A percentile compares a stretch with the other conserved stretches of the same genome.
phyloP scores from a whole-genome alignment of 1,284 basidiomycete genomes.

The Xerocomus amazonicus region DNA sequence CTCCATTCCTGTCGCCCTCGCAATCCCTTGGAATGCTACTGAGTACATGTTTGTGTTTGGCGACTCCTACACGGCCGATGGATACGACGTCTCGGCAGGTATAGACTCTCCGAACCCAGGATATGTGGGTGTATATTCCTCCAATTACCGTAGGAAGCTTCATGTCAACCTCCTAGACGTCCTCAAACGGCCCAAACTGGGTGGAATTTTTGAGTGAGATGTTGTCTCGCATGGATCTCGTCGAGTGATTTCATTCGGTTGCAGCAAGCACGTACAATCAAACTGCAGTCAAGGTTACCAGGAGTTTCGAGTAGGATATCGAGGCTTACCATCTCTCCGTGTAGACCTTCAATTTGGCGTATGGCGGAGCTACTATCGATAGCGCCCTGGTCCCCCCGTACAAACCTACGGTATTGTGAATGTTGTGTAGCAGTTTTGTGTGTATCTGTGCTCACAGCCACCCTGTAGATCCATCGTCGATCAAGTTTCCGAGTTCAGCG shows the following conservation, averaged over 20 bases:
- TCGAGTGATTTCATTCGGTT: background rate
- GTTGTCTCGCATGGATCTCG: background rate
- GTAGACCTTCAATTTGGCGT: conserved; percentile 58
- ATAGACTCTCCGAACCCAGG: conserved; percentile 52
- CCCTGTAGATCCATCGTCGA: conserved; percentile 53
- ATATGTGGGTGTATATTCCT: conserved; percentile 38
- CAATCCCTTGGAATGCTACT: conserved; percentile 42
- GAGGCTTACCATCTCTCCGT: background rate
- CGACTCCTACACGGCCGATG: conserved; percentile 51
- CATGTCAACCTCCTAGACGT: conserved; percentile 37
- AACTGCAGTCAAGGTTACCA: conserved; percentile 46
- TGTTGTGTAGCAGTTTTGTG: background rate
- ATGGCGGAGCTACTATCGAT: conserved; percentile 61
- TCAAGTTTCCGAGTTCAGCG: conserved; percentile 56
- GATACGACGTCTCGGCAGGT: conserved; percentile 59
- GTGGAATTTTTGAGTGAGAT: conserved; percentile 49
- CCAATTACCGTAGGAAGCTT: conserved; percentile 4
- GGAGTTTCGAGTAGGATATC: background rate
- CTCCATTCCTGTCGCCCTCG: conserved; percentile 8
- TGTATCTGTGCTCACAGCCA: background rate
- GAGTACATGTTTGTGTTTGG: conserved; percentile 54
- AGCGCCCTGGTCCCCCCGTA: conserved; percentile 56
- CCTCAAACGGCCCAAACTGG: conserved; percentile 65
- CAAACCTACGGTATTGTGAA: conserved; percentile 51
- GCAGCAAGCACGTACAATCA: conserved; percentile 50